These are phyloP conservation scores for Rhynchospora tenuis DNA, from an alignment of 176 grass and related monocot genomes.

Conservation along the genomic window DNA sequence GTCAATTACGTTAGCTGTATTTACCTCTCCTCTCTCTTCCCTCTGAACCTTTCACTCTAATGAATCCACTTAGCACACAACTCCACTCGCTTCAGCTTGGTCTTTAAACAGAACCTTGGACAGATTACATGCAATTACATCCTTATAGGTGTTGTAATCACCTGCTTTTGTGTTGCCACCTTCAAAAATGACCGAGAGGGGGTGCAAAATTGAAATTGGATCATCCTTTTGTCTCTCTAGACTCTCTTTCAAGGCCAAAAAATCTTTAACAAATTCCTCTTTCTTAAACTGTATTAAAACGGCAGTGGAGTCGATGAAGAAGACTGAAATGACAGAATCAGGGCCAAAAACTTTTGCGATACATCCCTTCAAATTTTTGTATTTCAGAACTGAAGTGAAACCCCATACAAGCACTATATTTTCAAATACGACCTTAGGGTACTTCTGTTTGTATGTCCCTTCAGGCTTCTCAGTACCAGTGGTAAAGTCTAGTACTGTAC, in stretches of 20 bases:
- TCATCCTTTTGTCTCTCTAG: conserved; percentile 41
- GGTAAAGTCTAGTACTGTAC: conserved; percentile 68
- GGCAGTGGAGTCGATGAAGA: conserved; percentile 66
- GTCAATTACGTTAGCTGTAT: not conserved
- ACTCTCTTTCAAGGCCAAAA: conserved; percentile 63
- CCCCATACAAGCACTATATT: conserved; percentile 75
- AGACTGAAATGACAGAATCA: conserved; percentile 47
- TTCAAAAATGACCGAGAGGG: conserved; percentile 69
- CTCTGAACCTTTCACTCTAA: not conserved
- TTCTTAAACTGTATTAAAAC: conserved; percentile 72
- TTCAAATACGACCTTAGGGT: conserved; percentile 34
- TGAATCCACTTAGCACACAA: not conserved
- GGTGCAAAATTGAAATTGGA: conserved; percentile 69
- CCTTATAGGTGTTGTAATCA: conserved; percentile 74
- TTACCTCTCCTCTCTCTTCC: not conserved
- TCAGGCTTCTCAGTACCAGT: conserved; percentile 70
- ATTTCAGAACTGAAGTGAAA: conserved; percentile 53
- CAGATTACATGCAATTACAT: conserved; percentile 53
- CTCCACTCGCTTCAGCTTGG: conserved; percentile 61
- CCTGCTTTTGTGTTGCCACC: conserved; percentile 63
- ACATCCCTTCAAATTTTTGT: conserved; percentile 64
- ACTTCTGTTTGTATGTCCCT: not conserved
- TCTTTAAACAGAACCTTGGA: conserved; percentile 73
- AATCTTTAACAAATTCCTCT: conserved; percentile 58
- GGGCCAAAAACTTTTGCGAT: conserved; percentile 71